These are phyloP conservation scores for Noccaea bulbosa DNA, from an alignment of 345 rosid genomes.

Conservation along the genomic window DNA sequence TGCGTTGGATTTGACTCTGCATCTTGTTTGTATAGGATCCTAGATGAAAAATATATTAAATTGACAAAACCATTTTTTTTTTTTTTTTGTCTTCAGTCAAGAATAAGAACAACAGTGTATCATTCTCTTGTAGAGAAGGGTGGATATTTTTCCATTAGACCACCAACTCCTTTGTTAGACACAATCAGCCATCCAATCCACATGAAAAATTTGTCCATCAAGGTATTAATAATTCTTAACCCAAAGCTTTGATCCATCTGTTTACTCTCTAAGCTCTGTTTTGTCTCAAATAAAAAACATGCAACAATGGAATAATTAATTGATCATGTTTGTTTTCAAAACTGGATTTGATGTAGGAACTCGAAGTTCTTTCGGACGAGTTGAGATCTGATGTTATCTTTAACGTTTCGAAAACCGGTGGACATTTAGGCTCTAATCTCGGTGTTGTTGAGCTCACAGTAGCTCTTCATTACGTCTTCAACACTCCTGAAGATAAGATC, in stretches of 20 bases:
- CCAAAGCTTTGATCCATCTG: background rate
- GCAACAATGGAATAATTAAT: constrained; percentile 59
- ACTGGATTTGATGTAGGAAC: constrained; percentile 63
- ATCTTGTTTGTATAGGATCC: background rate
- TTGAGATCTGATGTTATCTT: constrained; percentile 88
- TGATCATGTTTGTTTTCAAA: constrained; percentile 62
- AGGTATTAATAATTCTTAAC: constrained; percentile 45
- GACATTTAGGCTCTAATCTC: constrained; percentile 94
- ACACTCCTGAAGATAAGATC: constrained; percentile 82
- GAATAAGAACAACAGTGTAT: constrained; percentile 54
- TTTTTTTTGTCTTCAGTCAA: constrained; percentile 44
- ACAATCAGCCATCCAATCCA: constrained; percentile 90
- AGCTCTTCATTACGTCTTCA: constrained; percentile 93
- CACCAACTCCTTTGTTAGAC: constrained; percentile 90
- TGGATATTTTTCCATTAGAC: constrained; percentile 70
- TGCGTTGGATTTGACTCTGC: background rate
- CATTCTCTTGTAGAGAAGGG: constrained; percentile 76
- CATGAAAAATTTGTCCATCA: constrained; percentile 84
- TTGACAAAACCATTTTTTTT: background rate
- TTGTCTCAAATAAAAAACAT: constrained; percentile 18
- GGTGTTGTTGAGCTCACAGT: constrained; percentile 99
- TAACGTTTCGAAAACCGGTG: constrained; percentile 91
- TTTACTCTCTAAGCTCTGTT: background rate
- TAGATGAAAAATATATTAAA: background rate
- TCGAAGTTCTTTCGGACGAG: constrained; percentile 83